Conservation (phyloP, 116 monocot species). For the Cymodocea nodosa region DNA sequence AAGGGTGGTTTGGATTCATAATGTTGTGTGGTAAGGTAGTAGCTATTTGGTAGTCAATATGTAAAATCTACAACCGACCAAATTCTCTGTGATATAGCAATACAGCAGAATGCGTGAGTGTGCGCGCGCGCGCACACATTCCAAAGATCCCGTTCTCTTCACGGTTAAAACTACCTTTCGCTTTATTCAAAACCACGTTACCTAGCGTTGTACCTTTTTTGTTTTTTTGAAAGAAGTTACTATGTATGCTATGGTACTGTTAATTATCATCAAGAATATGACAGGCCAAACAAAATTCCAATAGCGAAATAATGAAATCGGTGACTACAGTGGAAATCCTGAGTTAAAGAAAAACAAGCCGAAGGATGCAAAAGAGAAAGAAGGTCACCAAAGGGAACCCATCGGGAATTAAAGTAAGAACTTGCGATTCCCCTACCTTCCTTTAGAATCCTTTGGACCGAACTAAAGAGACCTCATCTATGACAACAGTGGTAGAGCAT, state of each 20-base stretch:
- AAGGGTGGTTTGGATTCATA: no score
- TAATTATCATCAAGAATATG: neutral
- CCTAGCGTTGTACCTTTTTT: no score
- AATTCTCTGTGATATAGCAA: no score
- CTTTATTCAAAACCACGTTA: no score
- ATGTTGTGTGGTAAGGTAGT: no score
- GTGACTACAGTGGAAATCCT: neutral
- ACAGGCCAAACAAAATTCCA: neutral
- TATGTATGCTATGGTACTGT: neutral
- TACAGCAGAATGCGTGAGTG: no score
- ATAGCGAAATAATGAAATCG: neutral
- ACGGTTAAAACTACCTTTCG: no score
- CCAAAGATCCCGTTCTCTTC: no score
- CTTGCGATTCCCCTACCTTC: neutral
- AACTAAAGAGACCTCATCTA: constrained; percentile 3
- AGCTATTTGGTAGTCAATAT: no score
- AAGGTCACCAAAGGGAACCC: neutral
- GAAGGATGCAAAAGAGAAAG: neutral
- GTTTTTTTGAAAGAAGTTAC: no score
- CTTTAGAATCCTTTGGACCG: neutral
- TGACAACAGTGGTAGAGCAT: neutral
- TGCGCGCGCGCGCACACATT: no score
- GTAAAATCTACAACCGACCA: no score
- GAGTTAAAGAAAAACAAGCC: neutral
- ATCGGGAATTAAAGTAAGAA: neutral